Base-by-base conservation (phyloP, 2,329 filamentous ascomycete species). In the Phialophora tarda region DNA sequence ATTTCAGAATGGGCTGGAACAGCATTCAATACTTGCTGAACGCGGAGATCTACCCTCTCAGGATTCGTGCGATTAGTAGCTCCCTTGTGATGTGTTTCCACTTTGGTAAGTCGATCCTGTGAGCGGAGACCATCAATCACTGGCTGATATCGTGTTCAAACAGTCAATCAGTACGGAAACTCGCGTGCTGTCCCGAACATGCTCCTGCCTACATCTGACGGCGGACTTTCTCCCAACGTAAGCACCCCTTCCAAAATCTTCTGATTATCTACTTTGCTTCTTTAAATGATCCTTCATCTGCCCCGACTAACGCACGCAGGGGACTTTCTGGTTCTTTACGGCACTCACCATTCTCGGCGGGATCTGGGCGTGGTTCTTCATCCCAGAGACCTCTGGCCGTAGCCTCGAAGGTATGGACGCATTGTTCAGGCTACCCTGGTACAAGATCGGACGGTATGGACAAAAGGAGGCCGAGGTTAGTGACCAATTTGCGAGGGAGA, bases 261-360 rank as follows among this genome's bases (percentile, higher is more conserved):
- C 21, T 5, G n/a, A 26, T 24, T 7, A 50, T 28, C 48, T 23
- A 8, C 30, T 8, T 30, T 4, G 48, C 14, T 1, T 12, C 24
- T 23, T 2, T 44, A 17, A n/a, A 44, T n/a, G 6, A n/a, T n/a
- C 21, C n/a, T n/a, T n/a, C 23, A 10, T 28, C 8, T 0, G 21
- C 26, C 21, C 48, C 21, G 21, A 28, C 48, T 51, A 21, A 51
- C 48, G 12, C 24, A 51, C 10, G 10, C 24, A 51, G 48, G 91
- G 91, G 0, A 93, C 91, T 0, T 93, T 93, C 81, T 89, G 89
- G 85, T 91, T 89, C 79, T 93, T 93, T 77, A 83, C 85, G 0
- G 86, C 83, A 2, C 83, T 93, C 10, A 93, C 90, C 0, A 70
- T 89, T 0, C 53, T 92, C 4, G 90, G 90, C 30, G 86, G 89